Evolutionary conservation across 805 yeast species (phyloP), one percentile per base, ranked within the genome.

Genomic region (Candida suzukii): DNA sequence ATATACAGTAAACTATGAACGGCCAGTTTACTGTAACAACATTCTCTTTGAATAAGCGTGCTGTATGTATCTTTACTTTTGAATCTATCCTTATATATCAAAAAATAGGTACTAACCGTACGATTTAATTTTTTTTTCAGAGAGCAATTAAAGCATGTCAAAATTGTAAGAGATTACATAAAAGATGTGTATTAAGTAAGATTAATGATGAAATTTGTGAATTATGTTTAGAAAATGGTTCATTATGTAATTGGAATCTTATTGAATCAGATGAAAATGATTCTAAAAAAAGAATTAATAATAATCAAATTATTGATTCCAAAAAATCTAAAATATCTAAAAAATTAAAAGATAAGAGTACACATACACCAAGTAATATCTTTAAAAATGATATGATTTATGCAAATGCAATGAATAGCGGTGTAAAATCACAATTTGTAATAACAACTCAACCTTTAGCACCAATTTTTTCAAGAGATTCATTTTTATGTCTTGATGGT

Each of bases 381-480:
- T 51, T 48, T 42, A 39, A 44, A 8, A 45, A 54, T 37, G 64
- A 59, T 38, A 43, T 41, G 34, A 42, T 58, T 2, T 58, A 54
- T 33, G 60, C 58, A 17, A 44, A 47, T 29, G 52, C 53, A 25
- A 45, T 56, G 14, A 47, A 45, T 17, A 53, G 41, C 29, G 48
- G 48, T 7, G 39, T 42, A 14, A 46, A 48, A 22, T 49, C 57
- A 16, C 64, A 60, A 35, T 60, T 56, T 40, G 56, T 58, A 6
- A 52, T 56, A 25, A 52, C 63, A 1, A 52, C 61, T 3, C 63
- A 60, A 39, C 63, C 64, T 10, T 41, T 60, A 35, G 60, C 64
- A 4, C 61, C 58, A 30, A 46, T 60, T 13, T 46, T 60, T 25
- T 55, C 61, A 28, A 45, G 57, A 40, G 63, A 58, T 39, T 52